Conservation (phyloP, 352 stramenopile species). For the Pythium sp. region DNA sequence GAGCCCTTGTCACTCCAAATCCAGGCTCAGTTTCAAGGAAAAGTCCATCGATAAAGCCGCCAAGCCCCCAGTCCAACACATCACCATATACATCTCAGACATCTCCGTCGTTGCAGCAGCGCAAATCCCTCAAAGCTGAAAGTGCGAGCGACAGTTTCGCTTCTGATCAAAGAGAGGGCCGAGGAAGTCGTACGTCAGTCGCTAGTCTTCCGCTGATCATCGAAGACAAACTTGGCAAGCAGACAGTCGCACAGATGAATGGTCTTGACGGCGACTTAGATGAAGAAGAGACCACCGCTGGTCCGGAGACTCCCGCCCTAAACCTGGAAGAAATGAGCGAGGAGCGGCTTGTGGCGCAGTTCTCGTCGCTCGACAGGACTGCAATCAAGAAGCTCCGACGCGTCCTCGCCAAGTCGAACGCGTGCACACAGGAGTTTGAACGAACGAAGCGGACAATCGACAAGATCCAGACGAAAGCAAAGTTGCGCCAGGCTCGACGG, state of each 20-base stretch:
- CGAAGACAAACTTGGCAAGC: slow-evolving; percentile 18
- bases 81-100: background rate
- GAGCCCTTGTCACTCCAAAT: slow-evolving; percentile 18
- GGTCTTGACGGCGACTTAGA: slow-evolving; percentile 13
- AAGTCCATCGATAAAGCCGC: background rate
- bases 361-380: slow-evolving; percentile 40
- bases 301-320: slow-evolving; percentile 15
- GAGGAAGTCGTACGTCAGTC: slow-evolving; percentile 17
- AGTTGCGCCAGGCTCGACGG: slow-evolving; percentile 34
- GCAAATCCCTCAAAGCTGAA: slow-evolving; percentile 9
- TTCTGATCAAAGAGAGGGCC: slow-evolving; percentile 1
- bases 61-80: background rate
- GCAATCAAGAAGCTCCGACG: slow-evolving; percentile 58
- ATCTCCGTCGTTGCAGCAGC: background rate
- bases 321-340: slow-evolving; percentile 62
- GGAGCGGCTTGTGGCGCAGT: slow-evolving; percentile 43
- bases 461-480: slow-evolving; percentile 45
- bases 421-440: slow-evolving; percentile 56
- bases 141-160: background rate
- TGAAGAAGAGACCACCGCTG: background rate
- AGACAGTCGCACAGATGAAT: slow-evolving; percentile 3
- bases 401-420: slow-evolving; percentile 57
- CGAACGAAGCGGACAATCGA: slow-evolving; percentile 46
- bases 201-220: slow-evolving; percentile 28
- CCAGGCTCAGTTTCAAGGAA: slow-evolving; percentile 11